Evolutionary conservation across 345 rosid species (phyloP).

Genomic region (Camelina sativa): DNA sequence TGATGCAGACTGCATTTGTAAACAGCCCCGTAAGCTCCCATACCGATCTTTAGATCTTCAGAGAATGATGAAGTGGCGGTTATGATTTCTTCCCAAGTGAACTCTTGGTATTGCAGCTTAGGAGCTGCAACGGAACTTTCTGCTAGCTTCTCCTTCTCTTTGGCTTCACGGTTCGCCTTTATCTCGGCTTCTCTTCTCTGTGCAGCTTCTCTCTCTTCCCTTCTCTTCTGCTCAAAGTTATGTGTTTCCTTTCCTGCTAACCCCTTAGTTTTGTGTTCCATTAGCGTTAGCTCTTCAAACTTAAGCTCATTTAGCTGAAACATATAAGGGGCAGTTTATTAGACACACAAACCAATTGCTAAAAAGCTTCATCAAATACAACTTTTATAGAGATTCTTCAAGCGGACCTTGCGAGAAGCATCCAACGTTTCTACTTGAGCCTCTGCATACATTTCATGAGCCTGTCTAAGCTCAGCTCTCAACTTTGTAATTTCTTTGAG

Average conservation of each 20-base stretch:
- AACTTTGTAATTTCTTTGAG: constrained; percentile 58
- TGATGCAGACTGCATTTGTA: constrained; percentile 49
- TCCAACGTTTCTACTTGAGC: constrained; percentile 77
- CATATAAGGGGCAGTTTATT: neutral
- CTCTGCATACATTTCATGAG: constrained; percentile 66
- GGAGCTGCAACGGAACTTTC: constrained; percentile 28
- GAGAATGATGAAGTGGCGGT: constrained; percentile 49
- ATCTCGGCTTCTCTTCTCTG: constrained; percentile 56
- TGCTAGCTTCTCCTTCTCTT: constrained; percentile 63
- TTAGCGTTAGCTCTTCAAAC: constrained; percentile 52
- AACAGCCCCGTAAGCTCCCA: constrained; percentile 47
- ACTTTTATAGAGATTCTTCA: neutral
- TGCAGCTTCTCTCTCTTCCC: constrained; percentile 63
- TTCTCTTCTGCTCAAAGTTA: constrained; percentile 54
- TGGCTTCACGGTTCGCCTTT: constrained; percentile 53
- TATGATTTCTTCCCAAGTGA: constrained; percentile 47
- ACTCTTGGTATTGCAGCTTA: constrained; percentile 44
- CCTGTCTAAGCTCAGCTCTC: constrained; percentile 78
- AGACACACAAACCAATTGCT: neutral
- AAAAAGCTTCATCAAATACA: constrained; percentile 4
- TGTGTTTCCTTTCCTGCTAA: constrained; percentile 57
- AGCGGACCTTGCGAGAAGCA: constrained; percentile 74
- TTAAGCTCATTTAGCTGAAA: constrained; percentile 45
- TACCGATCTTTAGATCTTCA: constrained; percentile 47
- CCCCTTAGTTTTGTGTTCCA: constrained; percentile 54